phyloP scores from a whole-genome alignment of 495 filamentous ascomycete species.

The Annulohypoxylon moriforme region DNA sequence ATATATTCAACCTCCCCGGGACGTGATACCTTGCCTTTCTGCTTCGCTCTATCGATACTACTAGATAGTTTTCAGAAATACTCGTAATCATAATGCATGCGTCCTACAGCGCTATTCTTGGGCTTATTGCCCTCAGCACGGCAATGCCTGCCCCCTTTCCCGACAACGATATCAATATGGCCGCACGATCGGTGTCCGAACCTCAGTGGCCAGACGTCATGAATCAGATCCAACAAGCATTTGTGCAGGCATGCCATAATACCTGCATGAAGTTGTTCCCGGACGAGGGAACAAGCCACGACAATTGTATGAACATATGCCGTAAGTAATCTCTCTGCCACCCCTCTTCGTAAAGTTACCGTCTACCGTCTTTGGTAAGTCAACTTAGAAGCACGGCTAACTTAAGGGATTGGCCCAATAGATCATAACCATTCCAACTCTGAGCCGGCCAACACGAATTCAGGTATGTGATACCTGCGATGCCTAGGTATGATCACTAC shows the following conservation, averaged over 20 bases:
- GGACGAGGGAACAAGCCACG: conserved; percentile 15
- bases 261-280: conserved; percentile 31
- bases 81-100: conserved; percentile 15
- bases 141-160: conserved; percentile 13
- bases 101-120: conserved; percentile 17
- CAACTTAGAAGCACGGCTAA: neutral
- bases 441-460: neutral
- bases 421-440: conserved; percentile 24
- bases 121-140: conserved; percentile 12
- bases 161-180: neutral
- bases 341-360: neutral
- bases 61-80: no score
- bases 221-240: conserved; percentile 16
- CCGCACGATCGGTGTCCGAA: neutral
- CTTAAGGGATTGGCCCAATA: neutral
- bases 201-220: conserved; percentile 3
- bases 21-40: no score
- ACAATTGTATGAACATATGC: conserved; percentile 37
- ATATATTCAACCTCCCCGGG: no score
- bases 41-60: neutral
- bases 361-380: neutral
- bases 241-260: conserved; percentile 31
- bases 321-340: conserved; percentile 16
- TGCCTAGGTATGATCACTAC: neutral
- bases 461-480: conserved; percentile 10